These are phyloP conservation scores for Alternaria triticimaculans DNA, from an alignment of 2,329 filamentous ascomycete species.

Conservation along the genomic window DNA sequence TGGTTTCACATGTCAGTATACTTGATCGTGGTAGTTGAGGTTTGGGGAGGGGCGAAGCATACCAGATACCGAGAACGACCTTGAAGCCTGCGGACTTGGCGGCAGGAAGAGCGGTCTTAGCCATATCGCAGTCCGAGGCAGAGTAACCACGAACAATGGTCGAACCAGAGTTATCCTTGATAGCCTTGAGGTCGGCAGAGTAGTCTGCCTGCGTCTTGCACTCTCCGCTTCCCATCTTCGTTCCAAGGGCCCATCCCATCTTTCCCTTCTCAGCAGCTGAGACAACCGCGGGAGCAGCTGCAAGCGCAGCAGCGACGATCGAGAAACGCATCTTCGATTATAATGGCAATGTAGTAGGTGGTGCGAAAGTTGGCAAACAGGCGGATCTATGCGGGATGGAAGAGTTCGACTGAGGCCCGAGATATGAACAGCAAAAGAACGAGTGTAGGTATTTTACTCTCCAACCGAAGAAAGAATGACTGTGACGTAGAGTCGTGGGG, in stretches of 20 bases:
- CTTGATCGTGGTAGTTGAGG: neutral
- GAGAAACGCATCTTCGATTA: slow-evolving; percentile 45
- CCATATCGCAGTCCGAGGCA: slow-evolving; percentile 69
- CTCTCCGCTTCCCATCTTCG: slow-evolving; percentile 62
- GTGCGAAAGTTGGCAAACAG: neutral
- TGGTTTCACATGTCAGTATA: neutral
- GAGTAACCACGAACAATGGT: slow-evolving; percentile 71
- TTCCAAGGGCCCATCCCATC: slow-evolving; percentile 71
- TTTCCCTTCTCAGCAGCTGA: slow-evolving; percentile 58
- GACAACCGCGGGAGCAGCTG: slow-evolving; percentile 55
- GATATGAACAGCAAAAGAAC: slow-evolving; percentile 15
- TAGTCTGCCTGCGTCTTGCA: slow-evolving; percentile 72
- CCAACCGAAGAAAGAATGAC: slow-evolving; percentile 30
- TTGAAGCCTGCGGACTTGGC: slow-evolving; percentile 69
- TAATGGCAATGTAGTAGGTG: slow-evolving; percentile 1
- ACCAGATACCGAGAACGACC: slow-evolving; percentile 75
- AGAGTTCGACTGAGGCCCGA: neutral
- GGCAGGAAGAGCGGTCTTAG: slow-evolving; percentile 68
- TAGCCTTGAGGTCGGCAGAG: slow-evolving; percentile 68
- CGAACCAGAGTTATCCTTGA: slow-evolving; percentile 58
- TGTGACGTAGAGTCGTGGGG: slow-evolving; percentile 28
- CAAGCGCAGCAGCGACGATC: slow-evolving; percentile 40
- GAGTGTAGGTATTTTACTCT: slow-evolving; percentile 19
- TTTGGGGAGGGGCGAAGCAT: slow-evolving; percentile 27
- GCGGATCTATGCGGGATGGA: neutral